Evolutionary conservation across 2,329 filamentous ascomycete species (phyloP), one percentile per base, ranked within the genome.

Genomic region (Zarea fungicola): DNA sequence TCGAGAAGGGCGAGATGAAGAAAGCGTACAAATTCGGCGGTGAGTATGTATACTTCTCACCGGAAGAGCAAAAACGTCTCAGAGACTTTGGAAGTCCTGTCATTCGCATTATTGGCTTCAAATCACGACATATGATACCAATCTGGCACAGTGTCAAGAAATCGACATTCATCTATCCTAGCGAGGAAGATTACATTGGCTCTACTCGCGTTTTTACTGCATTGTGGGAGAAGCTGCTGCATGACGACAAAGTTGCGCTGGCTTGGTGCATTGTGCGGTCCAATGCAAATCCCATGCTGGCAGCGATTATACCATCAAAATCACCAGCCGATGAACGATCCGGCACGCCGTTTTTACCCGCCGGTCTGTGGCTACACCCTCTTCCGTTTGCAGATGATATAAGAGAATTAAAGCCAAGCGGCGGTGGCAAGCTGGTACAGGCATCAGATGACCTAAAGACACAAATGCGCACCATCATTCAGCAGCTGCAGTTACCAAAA

Each of bases 1-100:
- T 97, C 1, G 85, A 95, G 54, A 91, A 91, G 57, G 71, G 70
- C 3, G 90, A 97, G 59, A 80, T 95, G 18, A 86, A 86, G 51
- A 96, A 93, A 66, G 93, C 92, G 0, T 99, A 93, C 74, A 96
- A 93, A 59, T 97, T 97, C 61, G 93, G 92, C 11, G 91, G 89
- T 32, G 89, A 95, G 56, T 89, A 89, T 41, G 81, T 99, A 40
- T 79, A 85, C 42, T 99, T 99, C 64, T 84, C 84, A 0, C 78
- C 84, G 1, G 90, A 96, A 28, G 92, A 99, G 64, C 82, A 92
- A 52, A 85, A 84, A 50, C 71, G 78, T 18, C 75, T 99, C 51
- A 84, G 84, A 53, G 74, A 88, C 56, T 96, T 96, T 58, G 92
- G 91, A 3, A 77, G 86, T 2, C 88, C 89, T 0, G 75, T 88